Conservation (phyloP, 1,284 basidiomycete species). For the Megacollybia platyphylla region DNA sequence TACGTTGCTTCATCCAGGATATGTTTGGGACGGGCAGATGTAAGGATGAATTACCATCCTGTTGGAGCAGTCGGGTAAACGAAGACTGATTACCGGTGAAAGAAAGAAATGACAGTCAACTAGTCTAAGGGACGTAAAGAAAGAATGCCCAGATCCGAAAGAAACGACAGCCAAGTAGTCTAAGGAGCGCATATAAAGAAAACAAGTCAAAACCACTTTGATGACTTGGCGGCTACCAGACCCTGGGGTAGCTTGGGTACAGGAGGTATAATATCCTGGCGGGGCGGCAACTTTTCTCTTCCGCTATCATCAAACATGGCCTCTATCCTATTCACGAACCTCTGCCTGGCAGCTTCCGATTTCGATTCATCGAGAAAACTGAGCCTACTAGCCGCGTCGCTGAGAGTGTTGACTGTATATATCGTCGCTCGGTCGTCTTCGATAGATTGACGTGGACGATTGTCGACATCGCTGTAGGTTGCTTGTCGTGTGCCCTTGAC, state of each 20-base stretch:
- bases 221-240: not conserved
- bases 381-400: slow-evolving; percentile 33
- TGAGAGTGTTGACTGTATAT: slow-evolving; percentile 15
- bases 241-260: not conserved
- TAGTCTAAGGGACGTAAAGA: too few relatives aligned
- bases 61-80: too few relatives aligned
- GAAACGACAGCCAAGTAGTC: too few relatives aligned
- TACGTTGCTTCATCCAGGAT: slow-evolving; percentile 49
- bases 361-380: slow-evolving; percentile 42
- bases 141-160: too few relatives aligned
- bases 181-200: too few relatives aligned
- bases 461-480: slow-evolving; percentile 1
- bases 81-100: too few relatives aligned
- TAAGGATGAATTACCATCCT: slow-evolving; percentile 4
- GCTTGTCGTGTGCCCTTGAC: slow-evolving; percentile 8
- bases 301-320: slow-evolving; percentile 32
- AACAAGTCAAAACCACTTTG: not conserved
- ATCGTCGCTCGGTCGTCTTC: slow-evolving; percentile 10
- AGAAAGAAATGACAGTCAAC: too few relatives aligned
- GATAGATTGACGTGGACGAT: not conserved
- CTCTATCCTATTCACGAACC: slow-evolving; percentile 37
- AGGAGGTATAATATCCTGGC: not conserved
- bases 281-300: slow-evolving; percentile 12
- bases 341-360: slow-evolving; percentile 33
- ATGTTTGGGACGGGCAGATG: slow-evolving; percentile 56